Conservation (phyloP, 768 basidiomycete genomes). For the Rhodotorula paludigena region DNA sequence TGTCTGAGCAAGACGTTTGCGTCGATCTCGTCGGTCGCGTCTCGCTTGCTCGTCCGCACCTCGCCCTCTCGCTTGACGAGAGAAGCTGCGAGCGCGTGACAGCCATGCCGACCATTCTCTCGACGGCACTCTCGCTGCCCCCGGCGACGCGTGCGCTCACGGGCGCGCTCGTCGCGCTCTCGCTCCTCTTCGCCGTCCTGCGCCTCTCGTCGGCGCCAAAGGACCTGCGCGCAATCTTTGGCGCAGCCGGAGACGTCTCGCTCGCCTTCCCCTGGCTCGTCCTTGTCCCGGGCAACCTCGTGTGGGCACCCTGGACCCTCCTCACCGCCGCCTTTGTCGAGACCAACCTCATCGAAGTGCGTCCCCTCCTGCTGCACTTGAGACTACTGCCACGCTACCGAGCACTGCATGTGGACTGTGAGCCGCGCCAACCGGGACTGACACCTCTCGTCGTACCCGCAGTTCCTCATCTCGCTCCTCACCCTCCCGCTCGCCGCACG, state of each 20-base stretch:
- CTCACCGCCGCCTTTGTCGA: slow-evolving; percentile 85
- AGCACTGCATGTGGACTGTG: not conserved
- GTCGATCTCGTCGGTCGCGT: too few species aligned
- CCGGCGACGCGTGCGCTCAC: slow-evolving; percentile 37
- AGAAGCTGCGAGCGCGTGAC: too few species aligned
- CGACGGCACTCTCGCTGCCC: slow-evolving; percentile 21
- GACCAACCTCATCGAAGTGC: slow-evolving; percentile 72
- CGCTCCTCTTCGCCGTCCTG: slow-evolving; percentile 27
- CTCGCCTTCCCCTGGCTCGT: slow-evolving; percentile 41
- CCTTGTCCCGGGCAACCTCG: slow-evolving; percentile 36
- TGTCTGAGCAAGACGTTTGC: too few species aligned
- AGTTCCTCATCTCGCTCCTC: slow-evolving; percentile 74
- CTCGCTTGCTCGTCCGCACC: too few species aligned
- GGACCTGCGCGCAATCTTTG: slow-evolving; percentile 21
- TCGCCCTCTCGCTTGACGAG: too few species aligned
- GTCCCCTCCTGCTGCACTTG: slow-evolving; percentile 44
- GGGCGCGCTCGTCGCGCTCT: slow-evolving; percentile 15
- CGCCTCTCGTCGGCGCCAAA: slow-evolving; percentile 13
- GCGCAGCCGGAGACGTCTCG: slow-evolving; percentile 24
- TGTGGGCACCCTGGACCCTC: slow-evolving; percentile 76
- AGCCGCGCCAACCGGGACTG: too few species aligned
- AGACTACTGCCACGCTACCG: not conserved
- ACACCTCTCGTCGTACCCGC: too few species aligned
- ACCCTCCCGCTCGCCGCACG: slow-evolving; percentile 75
- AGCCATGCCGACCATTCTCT: slow-evolving; percentile 29